These are phyloP conservation scores for Elaeis guineensis DNA, from an alignment of 176 grass and related monocot species.

Conservation along the genomic window DNA sequence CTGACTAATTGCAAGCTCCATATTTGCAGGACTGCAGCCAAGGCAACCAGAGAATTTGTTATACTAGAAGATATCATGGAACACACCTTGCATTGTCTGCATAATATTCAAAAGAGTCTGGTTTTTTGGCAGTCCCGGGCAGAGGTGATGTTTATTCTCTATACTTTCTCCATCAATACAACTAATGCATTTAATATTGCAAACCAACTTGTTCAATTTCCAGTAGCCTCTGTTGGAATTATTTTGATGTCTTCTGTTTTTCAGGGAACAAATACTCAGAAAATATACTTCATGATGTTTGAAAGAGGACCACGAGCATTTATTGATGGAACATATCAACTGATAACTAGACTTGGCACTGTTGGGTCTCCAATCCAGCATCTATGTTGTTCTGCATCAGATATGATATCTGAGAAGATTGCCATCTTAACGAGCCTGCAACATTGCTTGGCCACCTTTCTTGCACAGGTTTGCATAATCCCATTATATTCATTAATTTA, in stretches of 20 bases:
- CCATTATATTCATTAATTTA: no score
- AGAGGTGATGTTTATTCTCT: conserved; percentile 36
- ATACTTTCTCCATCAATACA: no score
- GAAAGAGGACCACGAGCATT: conserved; percentile 88
- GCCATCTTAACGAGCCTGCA: conserved; percentile 57
- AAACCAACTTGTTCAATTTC: no score
- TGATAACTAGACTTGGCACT: conserved; percentile 34
- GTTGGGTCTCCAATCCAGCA: conserved; percentile 40
- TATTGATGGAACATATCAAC: conserved; percentile 39
- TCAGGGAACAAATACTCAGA: conserved; percentile 57
- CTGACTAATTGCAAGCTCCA: conserved; percentile 8
- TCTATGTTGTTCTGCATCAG: conserved; percentile 53
- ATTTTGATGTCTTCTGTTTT: conserved; percentile 4
- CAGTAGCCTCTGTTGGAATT: conserved; percentile 15
- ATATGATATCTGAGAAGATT: conserved; percentile 64
- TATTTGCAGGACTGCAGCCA: conserved; percentile 39
- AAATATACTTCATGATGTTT: conserved; percentile 87
- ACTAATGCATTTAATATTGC: no score
- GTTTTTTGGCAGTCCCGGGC: conserved; percentile 70
- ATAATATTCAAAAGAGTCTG: conserved; percentile 80
- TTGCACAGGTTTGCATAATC: conserved; percentile 59
- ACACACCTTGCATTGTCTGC: conserved; percentile 46
- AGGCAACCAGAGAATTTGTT: conserved; percentile 43
- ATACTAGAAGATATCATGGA: conserved; percentile 78
- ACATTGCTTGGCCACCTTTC: conserved; percentile 55